A percentile compares a stretch with the other conserved stretches of the same genome.
Conservation (phyloP, 1,139 yeast genomes). For the Yamadazyma triangularis region DNA sequence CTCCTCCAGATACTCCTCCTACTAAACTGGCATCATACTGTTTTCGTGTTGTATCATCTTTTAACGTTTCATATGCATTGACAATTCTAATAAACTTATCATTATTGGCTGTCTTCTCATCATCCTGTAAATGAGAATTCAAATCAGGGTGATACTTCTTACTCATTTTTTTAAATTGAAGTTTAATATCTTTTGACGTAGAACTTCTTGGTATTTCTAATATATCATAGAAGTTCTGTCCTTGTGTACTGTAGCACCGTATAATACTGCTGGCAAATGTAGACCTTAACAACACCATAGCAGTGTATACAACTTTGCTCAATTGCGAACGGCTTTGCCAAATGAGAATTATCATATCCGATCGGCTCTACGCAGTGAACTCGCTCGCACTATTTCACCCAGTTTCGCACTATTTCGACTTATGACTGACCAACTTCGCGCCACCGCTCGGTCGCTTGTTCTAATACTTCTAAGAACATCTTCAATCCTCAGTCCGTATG, state of each 20-base stretch:
- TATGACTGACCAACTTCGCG: too few relatives aligned
- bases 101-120: conserved; percentile 40
- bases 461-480: too few relatives aligned
- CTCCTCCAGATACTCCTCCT: conserved; percentile 6
- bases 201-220: conserved; percentile 54
- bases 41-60: conserved; percentile 45
- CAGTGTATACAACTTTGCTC: too few relatives aligned
- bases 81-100: conserved; percentile 57
- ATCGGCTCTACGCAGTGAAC: too few relatives aligned
- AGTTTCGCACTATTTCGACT: too few relatives aligned
- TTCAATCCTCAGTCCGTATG: too few relatives aligned
- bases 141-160: conserved; percentile 76
- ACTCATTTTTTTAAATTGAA: conserved; percentile 60
- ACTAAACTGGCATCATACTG: conserved; percentile 45
- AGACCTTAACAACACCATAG: too few relatives aligned
- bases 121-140: conserved; percentile 40
- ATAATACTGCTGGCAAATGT: not conserved
- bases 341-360: too few relatives aligned
- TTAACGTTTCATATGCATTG: conserved; percentile 64
- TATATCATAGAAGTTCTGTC: conserved; percentile 48
- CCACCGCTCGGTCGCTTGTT: too few relatives aligned
- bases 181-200: conserved; percentile 56
- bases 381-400: too few relatives aligned
- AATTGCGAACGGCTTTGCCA: too few relatives aligned
- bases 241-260: not conserved